Conservation (phyloP, 305 asterid genomes). For the Coffea humblotiana region DNA sequence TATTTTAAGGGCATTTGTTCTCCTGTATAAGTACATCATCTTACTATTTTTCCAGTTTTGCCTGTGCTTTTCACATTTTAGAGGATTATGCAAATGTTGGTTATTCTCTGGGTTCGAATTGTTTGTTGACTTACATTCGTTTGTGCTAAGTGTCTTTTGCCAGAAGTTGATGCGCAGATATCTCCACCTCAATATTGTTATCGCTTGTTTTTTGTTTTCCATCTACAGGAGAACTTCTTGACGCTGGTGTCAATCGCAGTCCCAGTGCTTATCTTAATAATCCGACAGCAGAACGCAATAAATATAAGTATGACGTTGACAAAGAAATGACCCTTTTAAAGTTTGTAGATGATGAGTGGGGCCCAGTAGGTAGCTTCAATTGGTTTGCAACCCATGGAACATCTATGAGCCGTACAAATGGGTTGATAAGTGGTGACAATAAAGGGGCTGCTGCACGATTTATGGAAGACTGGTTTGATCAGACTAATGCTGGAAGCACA, state of each 20-base stretch:
- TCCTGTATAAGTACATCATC: background rate
- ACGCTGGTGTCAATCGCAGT: constrained; percentile 94
- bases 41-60: background rate
- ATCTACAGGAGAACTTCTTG: constrained; percentile 79
- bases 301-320: constrained; percentile 85
- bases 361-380: constrained; percentile 98
- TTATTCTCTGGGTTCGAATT: background rate
- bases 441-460: constrained; percentile 99
- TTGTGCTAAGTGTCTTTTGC: background rate
- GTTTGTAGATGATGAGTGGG: constrained; percentile 92
- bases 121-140: background rate
- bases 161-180: background rate
- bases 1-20: background rate
- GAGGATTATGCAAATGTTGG: background rate
- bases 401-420: constrained; percentile 95
- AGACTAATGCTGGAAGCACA: constrained; percentile 36
- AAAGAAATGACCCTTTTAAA: constrained; percentile 92
- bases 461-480: constrained; percentile 98
- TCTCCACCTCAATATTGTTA: constrained; percentile 17
- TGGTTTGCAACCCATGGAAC: constrained; percentile 99
- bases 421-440: constrained; percentile 94
- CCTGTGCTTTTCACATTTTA: background rate
- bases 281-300: constrained; percentile 80
- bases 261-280: constrained; percentile 97
- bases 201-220: constrained; percentile 22